Percentiles rank a stretch among this genome's conserved stretches.
Conservation (phyloP, 1,284 basidiomycete genomes). For the Melampsora abietis-canadensis region DNA sequence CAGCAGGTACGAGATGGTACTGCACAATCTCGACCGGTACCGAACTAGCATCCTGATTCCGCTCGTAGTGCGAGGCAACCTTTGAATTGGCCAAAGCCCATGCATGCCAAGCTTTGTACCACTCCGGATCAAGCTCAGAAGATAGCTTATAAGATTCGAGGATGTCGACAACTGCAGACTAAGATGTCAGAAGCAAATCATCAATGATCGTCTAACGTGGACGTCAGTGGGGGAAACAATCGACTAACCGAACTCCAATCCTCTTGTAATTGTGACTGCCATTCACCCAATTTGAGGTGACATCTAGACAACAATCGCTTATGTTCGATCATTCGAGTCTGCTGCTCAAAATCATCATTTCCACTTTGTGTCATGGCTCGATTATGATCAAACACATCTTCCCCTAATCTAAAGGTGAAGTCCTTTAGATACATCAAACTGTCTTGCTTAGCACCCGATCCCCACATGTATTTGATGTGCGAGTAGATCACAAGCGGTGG, state of each 20-base stretch:
- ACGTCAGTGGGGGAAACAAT: neutral
- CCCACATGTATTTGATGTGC: constrained; percentile 96
- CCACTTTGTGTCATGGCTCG: constrained; percentile 56
- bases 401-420: constrained; percentile 72
- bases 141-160: constrained; percentile 80
- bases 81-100: constrained; percentile 98
- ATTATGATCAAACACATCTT: constrained; percentile 66
- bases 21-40: constrained; percentile 70
- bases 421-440: constrained; percentile 80
- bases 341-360: constrained; percentile 58
- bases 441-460: constrained; percentile 71
- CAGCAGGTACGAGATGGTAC: constrained; percentile 85
- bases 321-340: constrained; percentile 68
- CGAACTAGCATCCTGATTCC: constrained; percentile 61
- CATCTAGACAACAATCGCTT: constrained; percentile 89
- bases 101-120: constrained; percentile 99
- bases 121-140: constrained; percentile 84
- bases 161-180: constrained; percentile 77
- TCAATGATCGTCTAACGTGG: constrained; percentile 17
- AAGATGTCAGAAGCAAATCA: constrained; percentile 39
- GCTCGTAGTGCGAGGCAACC: constrained; percentile 79
- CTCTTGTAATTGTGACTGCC: constrained; percentile 76
- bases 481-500: constrained; percentile 96
- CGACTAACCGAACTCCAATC: constrained; percentile 70
- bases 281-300: constrained; percentile 94